A percentile compares a stretch with the other conserved stretches of the same genome.
Evolutionary conservation across 176 grass and related monocot species (phyloP).

Genomic region (Triticum urartu): DNA sequence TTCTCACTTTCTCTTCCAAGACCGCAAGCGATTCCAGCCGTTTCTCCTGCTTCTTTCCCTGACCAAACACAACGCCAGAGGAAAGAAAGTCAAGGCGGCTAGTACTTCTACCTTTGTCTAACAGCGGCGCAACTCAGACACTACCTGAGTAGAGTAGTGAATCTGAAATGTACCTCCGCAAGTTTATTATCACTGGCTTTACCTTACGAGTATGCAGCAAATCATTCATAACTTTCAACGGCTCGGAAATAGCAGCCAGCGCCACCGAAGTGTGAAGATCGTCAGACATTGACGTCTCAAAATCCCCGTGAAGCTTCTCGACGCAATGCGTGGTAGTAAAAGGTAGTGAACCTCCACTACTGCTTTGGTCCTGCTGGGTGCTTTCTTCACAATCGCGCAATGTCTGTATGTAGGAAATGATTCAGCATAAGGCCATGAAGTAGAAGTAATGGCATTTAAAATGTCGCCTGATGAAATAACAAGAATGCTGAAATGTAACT

Average conservation of each 20-base stretch:
- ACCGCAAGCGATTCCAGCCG: constrained; percentile 64
- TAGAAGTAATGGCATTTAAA: constrained; percentile 1
- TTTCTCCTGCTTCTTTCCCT: constrained; percentile 80
- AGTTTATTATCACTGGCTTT: constrained; percentile 4
- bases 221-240: constrained; percentile 83
- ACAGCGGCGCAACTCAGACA: background rate
- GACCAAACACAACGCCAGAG: constrained; percentile 7
- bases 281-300: constrained; percentile 74
- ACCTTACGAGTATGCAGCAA: constrained; percentile 90
- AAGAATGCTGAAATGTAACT: constrained; percentile 1
- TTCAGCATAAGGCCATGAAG: background rate
- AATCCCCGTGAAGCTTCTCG: constrained; percentile 67
- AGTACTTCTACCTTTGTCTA: background rate
- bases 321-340: constrained; percentile 48
- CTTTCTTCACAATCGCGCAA: constrained; percentile 67
- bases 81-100: constrained; percentile 4
- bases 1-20: constrained; percentile 60
- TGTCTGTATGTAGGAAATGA: constrained; percentile 52
- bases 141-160: background rate
- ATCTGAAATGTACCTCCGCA: background rate
- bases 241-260: constrained; percentile 71
- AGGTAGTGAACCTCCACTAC: constrained; percentile 47
- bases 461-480: background rate
- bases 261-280: constrained; percentile 87
- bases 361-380: constrained; percentile 39